Percentiles rank a stretch among this genome's conserved stretches.
phyloP scores from a whole-genome alignment of 306 rosid genomes.

The Abrus pulchellus region DNA sequence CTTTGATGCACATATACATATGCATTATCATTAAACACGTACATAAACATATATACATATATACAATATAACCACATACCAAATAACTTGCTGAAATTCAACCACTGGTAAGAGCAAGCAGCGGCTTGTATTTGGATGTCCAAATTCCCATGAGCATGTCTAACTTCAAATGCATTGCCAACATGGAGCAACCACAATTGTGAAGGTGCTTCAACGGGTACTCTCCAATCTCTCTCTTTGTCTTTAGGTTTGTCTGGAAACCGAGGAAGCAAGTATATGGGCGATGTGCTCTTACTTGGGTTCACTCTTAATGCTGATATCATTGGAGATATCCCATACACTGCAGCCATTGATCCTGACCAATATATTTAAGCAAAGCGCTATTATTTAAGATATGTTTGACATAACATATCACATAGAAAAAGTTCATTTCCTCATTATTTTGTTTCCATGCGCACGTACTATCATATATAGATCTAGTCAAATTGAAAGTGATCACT shows the following conservation, averaged over 20 bases:
- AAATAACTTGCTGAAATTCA: constrained; percentile 80
- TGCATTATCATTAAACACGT: background rate
- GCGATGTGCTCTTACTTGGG: constrained; percentile 73
- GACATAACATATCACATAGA: background rate
- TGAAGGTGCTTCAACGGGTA: constrained; percentile 78
- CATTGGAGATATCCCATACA: constrained; percentile 86
- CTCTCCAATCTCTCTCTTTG: constrained; percentile 75
- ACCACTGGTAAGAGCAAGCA: constrained; percentile 94
- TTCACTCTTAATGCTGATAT: constrained; percentile 84
- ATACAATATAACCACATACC: constrained; percentile 50
- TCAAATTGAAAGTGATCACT: constrained; percentile 9
- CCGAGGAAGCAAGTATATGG: constrained; percentile 82
- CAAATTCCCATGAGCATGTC: constrained; percentile 54
- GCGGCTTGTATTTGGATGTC: constrained; percentile 74
- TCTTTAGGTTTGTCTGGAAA: constrained; percentile 42
- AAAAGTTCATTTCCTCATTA: background rate
- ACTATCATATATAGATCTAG: background rate
- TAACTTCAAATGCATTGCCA: constrained; percentile 74
- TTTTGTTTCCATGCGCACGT: background rate
- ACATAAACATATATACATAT: background rate
- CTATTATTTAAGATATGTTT: background rate
- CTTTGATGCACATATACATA: background rate
- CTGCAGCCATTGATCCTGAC: constrained; percentile 87
- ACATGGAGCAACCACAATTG: constrained; percentile 90
- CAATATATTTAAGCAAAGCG: background rate